A percentile compares a stretch with the other conserved stretches of the same genome.
These are phyloP conservation scores for Babesia sp. DNA, from an alignment of 169 alveolate genomes.

Conservation along the genomic window DNA sequence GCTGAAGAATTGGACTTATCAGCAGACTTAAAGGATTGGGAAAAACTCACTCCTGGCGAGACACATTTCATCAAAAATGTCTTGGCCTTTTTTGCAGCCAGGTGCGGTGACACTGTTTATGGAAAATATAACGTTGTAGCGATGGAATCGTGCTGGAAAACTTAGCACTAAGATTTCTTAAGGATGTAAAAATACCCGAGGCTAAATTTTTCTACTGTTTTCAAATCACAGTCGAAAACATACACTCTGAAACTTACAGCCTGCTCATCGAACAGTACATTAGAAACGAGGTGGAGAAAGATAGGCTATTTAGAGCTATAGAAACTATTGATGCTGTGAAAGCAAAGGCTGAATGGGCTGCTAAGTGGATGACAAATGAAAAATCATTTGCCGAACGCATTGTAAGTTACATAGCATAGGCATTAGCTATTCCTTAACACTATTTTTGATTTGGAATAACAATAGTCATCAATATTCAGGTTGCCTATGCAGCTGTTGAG, in stretches of 20 bases:
- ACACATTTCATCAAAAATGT: conserved; percentile 93
- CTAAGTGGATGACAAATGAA: conserved; percentile 93
- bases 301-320: conserved; percentile 91
- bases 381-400: conserved; percentile 95
- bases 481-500: conserved; percentile 94
- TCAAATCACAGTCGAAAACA: conserved; percentile 97
- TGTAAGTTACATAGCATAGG: conserved; percentile 62
- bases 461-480: conserved; percentile 32
- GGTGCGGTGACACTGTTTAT: conserved; percentile 13
- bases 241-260: conserved; percentile 96
- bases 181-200: conserved; percentile 95
- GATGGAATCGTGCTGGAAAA: conserved; percentile 99
- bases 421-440: conserved; percentile 34
- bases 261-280: conserved; percentile 88
- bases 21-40: conserved; percentile 95
- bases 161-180: conserved; percentile 90
- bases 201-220: conserved; percentile 97
- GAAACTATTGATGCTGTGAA: conserved; percentile 90
- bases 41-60: conserved; percentile 84
- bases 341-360: conserved; percentile 97
- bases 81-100: conserved; percentile 96
- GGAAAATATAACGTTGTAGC: conserved; percentile 31
- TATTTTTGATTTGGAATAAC: neutral
- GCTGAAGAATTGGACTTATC: conserved; percentile 97
- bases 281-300: conserved; percentile 90